Base-by-base conservation (phyloP, 371 early-diverging fungal genomes). In the Mortierella sp. region DNA sequence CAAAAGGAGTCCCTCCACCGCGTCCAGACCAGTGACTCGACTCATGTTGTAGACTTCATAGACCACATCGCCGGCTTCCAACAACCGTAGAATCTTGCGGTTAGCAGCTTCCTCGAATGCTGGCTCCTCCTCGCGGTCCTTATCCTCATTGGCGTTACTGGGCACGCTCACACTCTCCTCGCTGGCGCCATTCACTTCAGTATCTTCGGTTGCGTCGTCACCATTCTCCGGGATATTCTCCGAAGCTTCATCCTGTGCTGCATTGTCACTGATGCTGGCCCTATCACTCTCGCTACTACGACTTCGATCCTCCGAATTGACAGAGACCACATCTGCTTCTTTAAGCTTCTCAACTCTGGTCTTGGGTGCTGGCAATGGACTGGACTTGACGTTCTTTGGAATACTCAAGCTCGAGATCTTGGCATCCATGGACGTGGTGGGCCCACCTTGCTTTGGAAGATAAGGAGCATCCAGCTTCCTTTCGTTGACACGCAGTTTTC, bases 31-130 rank as follows among this genome's bases (percentile, higher is more conserved):
- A 31, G 86, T 81, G 26, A 93, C 86, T 48, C 90, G 83, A 30
- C 91, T 91, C 66, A 87, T 82, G 74, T 93, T 93, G 67, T 88
- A 89, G 5, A 88, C 87, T 53, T 93, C 93, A 4, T 88, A 59
- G 0, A 91, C 89, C 61, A 86, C 84, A 67, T 93, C 94, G 2
- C 89, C 89, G 26, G 83, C 85, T 56, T 93, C 93, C 12, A 93
- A 70, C 3, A 91, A 76, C 4, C 94, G 84, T 31, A 88, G 66
- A 18, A 93, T 89, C 65, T 91, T 91, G 24, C 87, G 83, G 56
- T 91, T 89, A 24, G 91, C 89, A 34, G 90, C 89, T 72, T 92
- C 93, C 52, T 90, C 90, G 51, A 86, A 85, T 0, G 83, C 79
- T 1, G 82, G 79, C 26, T 87, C 86, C 2, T 84, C 82, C 45